phyloP scores from a whole-genome alignment of 2,329 filamentous ascomycete genomes.

The Fusarium agapanthi region DNA sequence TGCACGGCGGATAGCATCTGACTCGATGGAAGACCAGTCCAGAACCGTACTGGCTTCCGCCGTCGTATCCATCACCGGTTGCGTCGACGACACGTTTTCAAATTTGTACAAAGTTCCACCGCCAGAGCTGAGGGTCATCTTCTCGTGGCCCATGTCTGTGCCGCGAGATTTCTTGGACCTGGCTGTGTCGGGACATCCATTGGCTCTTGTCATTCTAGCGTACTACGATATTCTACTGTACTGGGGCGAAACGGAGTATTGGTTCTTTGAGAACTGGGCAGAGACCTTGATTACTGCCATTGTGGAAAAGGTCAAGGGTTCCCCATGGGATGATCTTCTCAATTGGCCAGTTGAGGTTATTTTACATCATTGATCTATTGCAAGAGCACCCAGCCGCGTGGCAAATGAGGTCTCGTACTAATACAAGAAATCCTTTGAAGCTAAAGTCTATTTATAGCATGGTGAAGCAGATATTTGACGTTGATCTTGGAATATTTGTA shows the following conservation, averaged over 20 bases:
- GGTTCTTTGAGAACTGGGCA: constrained; percentile 30
- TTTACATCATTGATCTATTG: background rate
- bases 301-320: constrained; percentile 23
- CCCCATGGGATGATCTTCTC: constrained; percentile 23
- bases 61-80: background rate
- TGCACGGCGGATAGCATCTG: background rate
- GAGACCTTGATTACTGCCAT: constrained; percentile 17
- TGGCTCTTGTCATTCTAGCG: constrained; percentile 19
- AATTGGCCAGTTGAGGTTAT: constrained; percentile 19
- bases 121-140: constrained; percentile 16
- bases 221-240: constrained; percentile 20
- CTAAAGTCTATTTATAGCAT: accelerated
- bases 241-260: constrained; percentile 23
- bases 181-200: background rate
- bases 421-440: background rate
- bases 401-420: background rate
- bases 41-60: background rate
- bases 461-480: background rate
- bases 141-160: constrained; percentile 26
- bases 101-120: background rate
- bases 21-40: background rate
- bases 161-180: constrained; percentile 19
- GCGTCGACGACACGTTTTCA: background rate
- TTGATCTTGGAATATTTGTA: accelerated
- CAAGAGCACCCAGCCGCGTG: background rate